phyloP scores from a whole-genome alignment of 1,284 basidiomycete species.

The Ganoderma sp. region DNA sequence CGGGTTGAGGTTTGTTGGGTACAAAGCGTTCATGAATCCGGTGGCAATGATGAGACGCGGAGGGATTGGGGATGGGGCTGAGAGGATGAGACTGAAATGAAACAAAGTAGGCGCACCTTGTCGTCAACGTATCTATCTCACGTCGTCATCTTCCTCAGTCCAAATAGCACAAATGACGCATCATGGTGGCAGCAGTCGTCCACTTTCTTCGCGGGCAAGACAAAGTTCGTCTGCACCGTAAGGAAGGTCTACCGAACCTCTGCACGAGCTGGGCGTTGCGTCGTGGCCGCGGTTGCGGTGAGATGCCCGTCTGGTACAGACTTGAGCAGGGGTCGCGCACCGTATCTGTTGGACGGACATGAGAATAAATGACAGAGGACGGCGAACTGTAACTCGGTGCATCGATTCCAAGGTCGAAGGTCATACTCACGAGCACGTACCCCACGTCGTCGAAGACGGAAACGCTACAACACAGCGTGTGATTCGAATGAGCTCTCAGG shows the following conservation, averaged over 20 bases:
- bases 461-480: conserved; percentile 21
- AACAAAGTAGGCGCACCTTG: conserved; percentile 55
- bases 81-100: not conserved
- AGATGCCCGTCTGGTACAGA: conserved; percentile 42
- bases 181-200: conserved; percentile 67
- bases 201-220: conserved; percentile 69
- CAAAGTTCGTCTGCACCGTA: conserved; percentile 79
- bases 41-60: too few species aligned
- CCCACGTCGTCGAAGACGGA: conserved; percentile 10
- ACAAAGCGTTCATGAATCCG: not conserved
- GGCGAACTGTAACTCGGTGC: not conserved
- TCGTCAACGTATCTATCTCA: too few species aligned
- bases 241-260: conserved; percentile 80
- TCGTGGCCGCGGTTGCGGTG: conserved; percentile 5
- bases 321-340: conserved; percentile 76
- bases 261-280: conserved; percentile 48
- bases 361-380: conserved; percentile 21
- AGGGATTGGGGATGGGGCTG: not conserved
- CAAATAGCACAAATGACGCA: too few species aligned
- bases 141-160: too few species aligned
- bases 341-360: conserved; percentile 61
- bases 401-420: too few species aligned
- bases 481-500: conserved; percentile 8
- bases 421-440: not conserved
- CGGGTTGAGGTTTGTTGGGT: too few species aligned